Evolutionary conservation across 2,329 filamentous ascomycete species (phyloP), one percentile per base, ranked within the genome.

Genomic region (Lizonia empirigonia): DNA sequence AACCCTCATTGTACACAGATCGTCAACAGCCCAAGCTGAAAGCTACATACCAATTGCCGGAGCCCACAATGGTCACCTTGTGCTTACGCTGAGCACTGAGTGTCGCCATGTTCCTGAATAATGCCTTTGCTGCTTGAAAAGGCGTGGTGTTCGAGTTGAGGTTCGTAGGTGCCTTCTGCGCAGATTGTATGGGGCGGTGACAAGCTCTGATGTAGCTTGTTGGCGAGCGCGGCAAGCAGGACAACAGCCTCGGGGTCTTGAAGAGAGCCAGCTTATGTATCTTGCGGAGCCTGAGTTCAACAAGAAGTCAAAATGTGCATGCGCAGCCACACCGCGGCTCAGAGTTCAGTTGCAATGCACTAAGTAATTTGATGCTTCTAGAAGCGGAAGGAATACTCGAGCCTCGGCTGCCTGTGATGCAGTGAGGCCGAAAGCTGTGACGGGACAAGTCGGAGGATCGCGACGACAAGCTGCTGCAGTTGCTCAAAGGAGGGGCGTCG

Each of bases 61-160:
- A 97, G 65, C 94, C 94, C 61, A 99, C 85, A 44, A 99, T 85
- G 56, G 91, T 92, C 68, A 97, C 90, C 81, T 91, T 95, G 83
- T 96, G 91, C 77, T 88, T 91, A 78, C 85, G 89, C 56, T 79
- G 77, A 48, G 81, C 71, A 53, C 75, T 74, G 35, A 82, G 70
- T 19, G 75, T 76, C 44, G 79, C 76, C 79, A 82, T 82, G 58
- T 53, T 69, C 56, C 57, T 64, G 23, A 35, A 51, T 30, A 37
- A 47, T 13, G 33, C 27, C 20, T 39, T 13, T 50, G 37, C 58
- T 32, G 10, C 22, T 46, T 39, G 39, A 7, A 35, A 35, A 20
- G 27, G 24, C 41, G 18, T 34, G 34, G 10, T 50, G 47, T 35
- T 41, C 10, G 39, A 44, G 34, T 48, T 44, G 54, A 52, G 26